A percentile compares a stretch with the other conserved stretches of the same genome.
phyloP scores from a whole-genome alignment of 371 early-diverging fungal species.

The Apophysomyces variabilis region DNA sequence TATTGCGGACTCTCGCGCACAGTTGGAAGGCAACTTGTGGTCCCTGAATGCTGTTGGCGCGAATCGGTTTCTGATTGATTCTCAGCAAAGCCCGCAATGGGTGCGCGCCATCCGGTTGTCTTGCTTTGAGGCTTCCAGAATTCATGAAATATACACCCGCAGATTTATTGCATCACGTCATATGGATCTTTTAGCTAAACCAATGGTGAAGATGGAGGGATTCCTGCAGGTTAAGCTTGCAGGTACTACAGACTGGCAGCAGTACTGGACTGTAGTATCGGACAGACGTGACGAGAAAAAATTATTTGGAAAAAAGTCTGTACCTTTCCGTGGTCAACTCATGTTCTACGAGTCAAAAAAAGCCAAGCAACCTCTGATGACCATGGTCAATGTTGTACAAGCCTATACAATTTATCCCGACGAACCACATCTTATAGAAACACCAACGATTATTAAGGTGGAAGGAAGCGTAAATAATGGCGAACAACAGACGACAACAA shows the following conservation, averaged over 20 bases:
- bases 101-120: slow-evolving; percentile 73
- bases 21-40: slow-evolving; percentile 56
- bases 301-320: slow-evolving; percentile 58
- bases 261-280: slow-evolving; percentile 63
- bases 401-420: slow-evolving; percentile 79
- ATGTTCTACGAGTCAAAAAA: slow-evolving; percentile 64
- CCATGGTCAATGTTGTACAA: slow-evolving; percentile 63
- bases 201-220: slow-evolving; percentile 44
- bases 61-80: slow-evolving; percentile 67
- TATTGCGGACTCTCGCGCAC: slow-evolving; percentile 64
- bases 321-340: slow-evolving; percentile 56
- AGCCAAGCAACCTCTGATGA: slow-evolving; percentile 61
- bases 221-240: slow-evolving; percentile 65
- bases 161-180: slow-evolving; percentile 53
- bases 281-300: slow-evolving; percentile 59
- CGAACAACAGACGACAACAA: slow-evolving; percentile 27
- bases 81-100: slow-evolving; percentile 46
- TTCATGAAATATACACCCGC: slow-evolving; percentile 79
- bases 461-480: slow-evolving; percentile 42
- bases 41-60: slow-evolving; percentile 69
- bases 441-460: slow-evolving; percentile 47
- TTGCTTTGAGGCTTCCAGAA: slow-evolving; percentile 75
- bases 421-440: slow-evolving; percentile 45
- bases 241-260: slow-evolving; percentile 70
- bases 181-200: slow-evolving; percentile 12